Percentiles rank a stretch among this genome's conserved stretches.
Conservation (phyloP, 179 eudicot species). For the Patellifolia procumbens region DNA sequence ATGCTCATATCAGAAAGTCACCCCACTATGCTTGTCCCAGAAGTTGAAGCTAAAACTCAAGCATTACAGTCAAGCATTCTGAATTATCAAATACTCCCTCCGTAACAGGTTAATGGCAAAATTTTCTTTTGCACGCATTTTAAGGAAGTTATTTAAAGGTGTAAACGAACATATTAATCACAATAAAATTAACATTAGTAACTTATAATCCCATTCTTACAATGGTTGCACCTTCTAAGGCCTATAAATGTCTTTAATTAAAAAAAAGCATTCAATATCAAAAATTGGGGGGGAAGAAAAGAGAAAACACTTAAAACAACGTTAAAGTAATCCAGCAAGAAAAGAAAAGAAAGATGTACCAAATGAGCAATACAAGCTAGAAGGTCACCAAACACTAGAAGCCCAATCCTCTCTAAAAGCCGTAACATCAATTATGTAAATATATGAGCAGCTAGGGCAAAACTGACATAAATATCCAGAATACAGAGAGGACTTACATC, state of each 20-base stretch:
- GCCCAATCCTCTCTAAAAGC: not conserved
- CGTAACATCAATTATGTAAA: not conserved
- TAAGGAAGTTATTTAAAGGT: too few species aligned
- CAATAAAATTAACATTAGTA: too few species aligned
- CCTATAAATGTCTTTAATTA: too few species aligned
- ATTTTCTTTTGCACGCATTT: too few species aligned
- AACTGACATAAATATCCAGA: not conserved
- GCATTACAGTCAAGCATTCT: not conserved
- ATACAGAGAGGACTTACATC: conserved; percentile 50
- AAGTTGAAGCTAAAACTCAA: not conserved
- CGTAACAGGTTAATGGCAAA: too few species aligned
- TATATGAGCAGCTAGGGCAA: not conserved
- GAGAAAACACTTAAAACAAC: not conserved
- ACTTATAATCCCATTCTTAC: too few species aligned
- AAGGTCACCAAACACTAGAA: not conserved
- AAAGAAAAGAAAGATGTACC: not conserved
- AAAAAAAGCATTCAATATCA: too few species aligned
- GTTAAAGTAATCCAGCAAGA: not conserved
- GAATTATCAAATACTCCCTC: too few species aligned
- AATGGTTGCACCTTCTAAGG: too few species aligned
- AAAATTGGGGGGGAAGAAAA: too few species aligned
- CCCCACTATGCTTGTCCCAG: not conserved
- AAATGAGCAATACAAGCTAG: not conserved
- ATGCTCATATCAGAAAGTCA: conserved; percentile 5
- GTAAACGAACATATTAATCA: too few species aligned